Evolutionary conservation across 2,329 filamentous ascomycete species (phyloP).

Genomic region (Cryphonectria nitschkei): DNA sequence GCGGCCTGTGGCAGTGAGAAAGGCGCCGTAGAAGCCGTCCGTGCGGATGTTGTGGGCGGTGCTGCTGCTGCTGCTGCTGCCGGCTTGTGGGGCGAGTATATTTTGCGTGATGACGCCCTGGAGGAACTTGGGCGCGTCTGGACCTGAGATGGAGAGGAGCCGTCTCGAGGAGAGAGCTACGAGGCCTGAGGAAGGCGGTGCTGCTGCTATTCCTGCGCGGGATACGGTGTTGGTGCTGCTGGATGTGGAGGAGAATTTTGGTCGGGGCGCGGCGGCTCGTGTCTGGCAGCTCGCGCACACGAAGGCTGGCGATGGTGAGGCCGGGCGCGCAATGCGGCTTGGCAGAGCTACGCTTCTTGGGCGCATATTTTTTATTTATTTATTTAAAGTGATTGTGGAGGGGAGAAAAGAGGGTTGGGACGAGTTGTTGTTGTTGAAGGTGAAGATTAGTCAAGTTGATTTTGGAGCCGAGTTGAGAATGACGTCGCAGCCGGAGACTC

Average conservation of each 20-base stretch:
- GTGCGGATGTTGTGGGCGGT: conserved; percentile 33
- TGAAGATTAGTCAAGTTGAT: background rate
- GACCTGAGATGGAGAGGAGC: conserved; percentile 78
- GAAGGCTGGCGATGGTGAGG: conserved; percentile 12
- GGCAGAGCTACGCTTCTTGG: background rate
- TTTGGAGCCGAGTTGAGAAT: background rate
- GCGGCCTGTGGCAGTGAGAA: conserved; percentile 83
- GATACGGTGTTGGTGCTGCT: background rate
- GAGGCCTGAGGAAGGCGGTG: conserved; percentile 48
- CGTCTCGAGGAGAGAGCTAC: conserved; percentile 71
- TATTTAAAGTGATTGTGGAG: background rate
- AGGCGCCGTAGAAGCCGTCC: conserved; percentile 75
- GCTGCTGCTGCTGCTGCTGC: conserved; percentile 27
- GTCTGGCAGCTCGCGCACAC: conserved; percentile 25
- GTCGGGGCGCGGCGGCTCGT: conserved; percentile 6
- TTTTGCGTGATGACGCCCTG: conserved; percentile 85
- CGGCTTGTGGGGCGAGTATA: conserved; percentile 49
- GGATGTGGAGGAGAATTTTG: conserved; percentile 13
- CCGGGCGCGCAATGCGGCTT: conserved; percentile 6
- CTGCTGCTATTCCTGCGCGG: conserved; percentile 26
- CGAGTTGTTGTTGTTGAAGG: background rate
- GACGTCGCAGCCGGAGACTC: conserved; percentile 6
- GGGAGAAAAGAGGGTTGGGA: background rate
- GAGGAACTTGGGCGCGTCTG: conserved; percentile 80
- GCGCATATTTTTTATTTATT: background rate